Base-by-base conservation (phyloP, 2,329 filamentous ascomycete species). In the Plectosphaerella plurivora region DNA sequence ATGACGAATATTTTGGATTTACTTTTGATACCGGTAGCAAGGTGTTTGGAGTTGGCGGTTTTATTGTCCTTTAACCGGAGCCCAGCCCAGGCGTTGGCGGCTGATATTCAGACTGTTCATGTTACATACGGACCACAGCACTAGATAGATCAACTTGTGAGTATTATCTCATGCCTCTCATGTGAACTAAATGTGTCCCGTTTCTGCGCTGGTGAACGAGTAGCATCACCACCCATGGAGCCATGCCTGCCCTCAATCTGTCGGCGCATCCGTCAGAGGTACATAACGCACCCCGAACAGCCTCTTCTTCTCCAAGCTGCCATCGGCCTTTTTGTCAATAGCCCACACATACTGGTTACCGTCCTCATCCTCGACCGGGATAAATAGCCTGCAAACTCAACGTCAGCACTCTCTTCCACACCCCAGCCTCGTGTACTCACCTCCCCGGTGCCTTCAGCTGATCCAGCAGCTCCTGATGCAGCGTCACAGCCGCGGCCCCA, bases 371-470 rank as follows among this genome's bases (percentile, higher is more conserved):
- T 86, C 82, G 2, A 93, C 83, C 0, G 89, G 89, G 11, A 94
- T 88, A 65, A 94, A 93, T 70, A 94, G 78, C 57, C 88, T 74
- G 25, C 15, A 41, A 3, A 41, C 3, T 5, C 5, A 20, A 20
- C 8, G 51, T 66, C 33, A 66, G 56, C n/a, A 18, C 7, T 5
- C 3, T 7, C 2, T 14, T 1, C n/a, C 5, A 10, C 2, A 28
- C 63, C 64, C 60, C 16, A 16, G 15, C 4, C 4, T n/a, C 3
- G 4, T 45, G 15, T 50, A 62, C 72, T 61, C 54, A 79, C 73
- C 85, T 77, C 1, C 94, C 94, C 0, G 93, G 93, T 3, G 80
- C 73, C 57, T 83, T 84, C 59, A 99, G 72, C 73, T 97, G 94
- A 28, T 85, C 80, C 45, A 96, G 71, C 58, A 97, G 70, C 54